Base-by-base conservation (phyloP, 2,329 filamentous ascomycete genomes). In the Proliferodiscus dingleyae region DNA sequence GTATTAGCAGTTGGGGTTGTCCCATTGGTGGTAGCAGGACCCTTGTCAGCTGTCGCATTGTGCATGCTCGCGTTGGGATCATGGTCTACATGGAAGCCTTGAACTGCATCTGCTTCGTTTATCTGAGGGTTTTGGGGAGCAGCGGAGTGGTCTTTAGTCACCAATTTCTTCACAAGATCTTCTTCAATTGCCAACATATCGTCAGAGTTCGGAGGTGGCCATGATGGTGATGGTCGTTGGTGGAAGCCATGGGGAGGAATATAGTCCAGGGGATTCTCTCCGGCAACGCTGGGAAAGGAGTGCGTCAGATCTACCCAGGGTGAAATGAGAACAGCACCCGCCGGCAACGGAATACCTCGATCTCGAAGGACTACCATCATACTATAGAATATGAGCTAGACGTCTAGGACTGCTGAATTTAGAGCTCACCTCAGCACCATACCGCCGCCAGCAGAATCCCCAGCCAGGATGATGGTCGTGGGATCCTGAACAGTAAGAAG, bases 251-350 rank as follows among this genome's bases (percentile, higher is more conserved):
- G 76, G 1, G 82, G 69, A 4, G 93, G 93, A 26, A 98, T 91
- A 58, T 96, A 97, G 63, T 98, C 93, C 41, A 88, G 67, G 1
- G 80, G 78, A 40, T 79, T 81, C 32, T 89, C 80, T 4, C 73
- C 78, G 2, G 80, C 77, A n/a, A 95, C 77, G 54, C 90, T 96
- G 0, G 93, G 93, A 53, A 97, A 97, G 0, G 90, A 96, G 63
- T 97, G 91, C 0, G 89, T 95, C 43, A 97, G 70, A 63, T 98
- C 93, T 7, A 91, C 89, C 93, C 93, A 98, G 1, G 93, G 93
- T 40, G 89, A 95, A 41, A 97, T 87, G 32, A 97, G 72, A 36
- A 97, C 83, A 4, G 86, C 90, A 1, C 93, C 93, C 2, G 93
- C 90, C 1, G 93, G 93, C 21, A 96, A 66, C 5, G 91, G 86